Conservation (phyloP, 140 eudicot species). For the Senecio squalidus region DNA sequence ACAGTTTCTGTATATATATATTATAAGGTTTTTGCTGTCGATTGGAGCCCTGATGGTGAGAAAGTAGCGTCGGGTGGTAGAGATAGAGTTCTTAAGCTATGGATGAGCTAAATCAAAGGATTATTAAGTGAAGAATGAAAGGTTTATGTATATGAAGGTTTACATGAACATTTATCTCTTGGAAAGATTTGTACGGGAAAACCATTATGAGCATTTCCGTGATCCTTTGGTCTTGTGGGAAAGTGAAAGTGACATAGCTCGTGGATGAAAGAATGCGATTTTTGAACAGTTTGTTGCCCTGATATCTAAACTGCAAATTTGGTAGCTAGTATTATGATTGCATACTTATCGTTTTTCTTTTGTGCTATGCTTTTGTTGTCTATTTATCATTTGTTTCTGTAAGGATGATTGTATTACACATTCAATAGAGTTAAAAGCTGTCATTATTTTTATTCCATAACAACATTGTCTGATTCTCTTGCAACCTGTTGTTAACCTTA, state of each 20-base stretch:
- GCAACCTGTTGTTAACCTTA: too few relatives aligned
- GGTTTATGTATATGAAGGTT: constrained; percentile 22
- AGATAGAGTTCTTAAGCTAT: constrained; percentile 82
- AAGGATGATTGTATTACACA: background rate
- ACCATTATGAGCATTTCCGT: background rate
- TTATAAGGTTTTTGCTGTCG: constrained; percentile 94
- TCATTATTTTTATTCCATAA: too few relatives aligned
- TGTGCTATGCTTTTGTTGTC: background rate
- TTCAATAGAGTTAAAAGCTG: background rate
- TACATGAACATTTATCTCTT: background rate
- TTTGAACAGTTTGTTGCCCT: too few relatives aligned
- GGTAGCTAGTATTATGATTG: background rate
- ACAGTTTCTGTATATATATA: background rate
- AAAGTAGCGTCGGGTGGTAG: constrained; percentile 97
- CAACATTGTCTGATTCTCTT: too few relatives aligned
- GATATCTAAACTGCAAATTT: background rate
- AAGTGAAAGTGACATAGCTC: too few relatives aligned
- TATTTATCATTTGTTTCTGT: background rate
- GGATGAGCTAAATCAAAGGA: constrained; percentile 87
- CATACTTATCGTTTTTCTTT: background rate
- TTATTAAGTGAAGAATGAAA: constrained; percentile 6
- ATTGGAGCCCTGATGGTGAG: constrained; percentile 99
- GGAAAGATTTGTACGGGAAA: background rate
- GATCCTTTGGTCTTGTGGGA: too few relatives aligned
- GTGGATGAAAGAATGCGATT: too few relatives aligned